Base-by-base conservation (phyloP, 1,284 basidiomycete species). In the Ganoderma lucidum region DNA sequence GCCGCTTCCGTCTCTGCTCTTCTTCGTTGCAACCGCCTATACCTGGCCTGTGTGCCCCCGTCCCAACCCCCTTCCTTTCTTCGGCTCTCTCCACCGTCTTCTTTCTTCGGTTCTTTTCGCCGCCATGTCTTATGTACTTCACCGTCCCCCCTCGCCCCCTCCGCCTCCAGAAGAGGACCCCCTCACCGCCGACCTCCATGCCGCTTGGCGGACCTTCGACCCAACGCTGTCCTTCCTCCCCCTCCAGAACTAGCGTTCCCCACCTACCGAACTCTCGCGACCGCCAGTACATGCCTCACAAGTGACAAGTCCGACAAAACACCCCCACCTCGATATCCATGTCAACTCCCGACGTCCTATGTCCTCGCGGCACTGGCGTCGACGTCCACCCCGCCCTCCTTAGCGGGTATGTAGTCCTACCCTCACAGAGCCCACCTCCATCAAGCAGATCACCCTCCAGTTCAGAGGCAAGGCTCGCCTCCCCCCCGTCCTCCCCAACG, bases 361-460 rank as follows among this genome's bases (percentile, higher is more conserved):
- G 86, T 65, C 87, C 97, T 76, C 88, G 90, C 72, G 96, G 96
- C 64, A 91, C 92, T 28, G 94, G 94, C 51, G 88, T 89, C 73
- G 94, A 96, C 72, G 92, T 95, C 76, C 92, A 95, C 76, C 91
- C 95, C 6, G 89, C 91, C 15, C 80, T 88, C 15, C 88, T 95
- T 70, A 87, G 87, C 61, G 96, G 96, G 12, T 86, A 92, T 77
- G 87, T 98, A 76, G 86, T 91, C 23, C 85, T 98, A 70, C 87
- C 78, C 88, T 98, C 68, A 83, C 86, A 4, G 94, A 97, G 80
- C 84, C 92, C 48, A 95, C 93, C 0, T 90, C 94, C 68, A 89
- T 98, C 81, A 94, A 92, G 80, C 93, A 96, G 80, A 91, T 98
- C 69, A 93, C 88, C 3, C 89, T 97, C 73, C 88, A 90, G 70